Base-by-base conservation (phyloP, 192 early-diverging fungal genomes). In the Coemansia sp. region DNA sequence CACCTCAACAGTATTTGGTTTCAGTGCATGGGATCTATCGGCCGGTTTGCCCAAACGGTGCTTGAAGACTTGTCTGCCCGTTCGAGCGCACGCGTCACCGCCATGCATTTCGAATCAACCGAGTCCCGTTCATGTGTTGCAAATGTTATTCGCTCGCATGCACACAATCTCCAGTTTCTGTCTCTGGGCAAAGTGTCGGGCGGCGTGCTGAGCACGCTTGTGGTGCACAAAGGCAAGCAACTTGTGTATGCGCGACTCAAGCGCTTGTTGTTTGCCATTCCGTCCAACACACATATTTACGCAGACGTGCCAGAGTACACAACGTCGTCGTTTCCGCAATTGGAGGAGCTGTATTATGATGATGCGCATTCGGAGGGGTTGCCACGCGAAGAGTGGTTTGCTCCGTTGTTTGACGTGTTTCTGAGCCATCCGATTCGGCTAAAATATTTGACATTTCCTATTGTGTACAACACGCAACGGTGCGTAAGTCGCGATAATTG, bases 381-480 rank as follows among this genome's bases (percentile, higher is more conserved):
- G 23, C 78, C 78, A 6, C 61, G 65, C 9, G 78, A 81, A 41
- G 73, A 75, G 31, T 81, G 78, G 78, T 75, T 75, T 54, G 72
- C 69, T 8, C 72, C 80, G 14, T 51, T 82, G 3, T 82, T 67
- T 23, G 80, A 82, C 50, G 53, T 67, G 3, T 73, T 82, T 25
- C 62, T 74, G 37, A 59, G 63, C 59, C 52, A 74, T 31, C n/a
- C 60, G 25, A 49, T n/a, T 45, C 23, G 45, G 6, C 63, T 81
- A 4, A 38, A 45, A n/a, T 61, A 65, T 29, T 47, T 81, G 51
- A 72, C 78, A 0, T 81, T 81, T 45, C 78, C 78, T 0, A 72
- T 81, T n/a, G 69, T 81, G 4, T 81, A 81, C 63, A 81, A 81
- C 43, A 81, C 78, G 19, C 64, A 66, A 50, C 61, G 78, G 4